Base-by-base conservation (phyloP, 2,329 filamentous ascomycete genomes). In the Colletotrichum salicis region DNA sequence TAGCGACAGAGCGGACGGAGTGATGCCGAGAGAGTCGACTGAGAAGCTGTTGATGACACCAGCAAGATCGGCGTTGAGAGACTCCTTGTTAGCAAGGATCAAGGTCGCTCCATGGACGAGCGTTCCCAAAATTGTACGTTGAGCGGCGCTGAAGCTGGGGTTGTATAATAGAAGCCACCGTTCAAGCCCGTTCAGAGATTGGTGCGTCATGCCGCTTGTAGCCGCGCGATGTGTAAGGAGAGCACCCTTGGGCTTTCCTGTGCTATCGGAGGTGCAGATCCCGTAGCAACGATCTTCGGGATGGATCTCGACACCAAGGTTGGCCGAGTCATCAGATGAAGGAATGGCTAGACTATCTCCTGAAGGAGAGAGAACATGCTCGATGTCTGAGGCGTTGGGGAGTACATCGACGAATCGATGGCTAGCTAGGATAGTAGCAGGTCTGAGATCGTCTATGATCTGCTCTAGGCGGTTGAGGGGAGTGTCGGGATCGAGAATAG, bases 191-290 rank as follows among this genome's bases (percentile, higher is more conserved):
- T 76, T 74, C 22, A 76, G 58, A 7, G 65, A 31, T 5, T 37
- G 58, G n/a, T 67, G 22, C 1, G n/a, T 15, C 33, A 67, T 24
- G 27, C 68, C 58, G 31, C 45, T 57, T 3, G 68, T 27, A 15
- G 58, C 63, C 37, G 76, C 77, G 37, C 74, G 71, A 48, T 78
- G 75, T 2, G 73, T 74, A 35, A 77, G 73, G 4, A 76, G 68
- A 11, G 75, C 76, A 13, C 76, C 76, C 54, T 78, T 78, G 3
- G 76, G 76, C 64, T 75, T 76, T 6, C 75, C 75, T 3, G 75
- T 76, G 10, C 69, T 73, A 5, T 75, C 75, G 11, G 75, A 76
- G 8, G 76, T 78, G 58, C 76, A 77, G 37, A 78, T 77, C 48
- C 77, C 74, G n/a, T 76, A 76, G 11, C 55, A 48, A 8, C 5